These are phyloP conservation scores for Penicillium sp. DNA, from an alignment of 2,329 filamentous ascomycete species.

Conservation along the genomic window DNA sequence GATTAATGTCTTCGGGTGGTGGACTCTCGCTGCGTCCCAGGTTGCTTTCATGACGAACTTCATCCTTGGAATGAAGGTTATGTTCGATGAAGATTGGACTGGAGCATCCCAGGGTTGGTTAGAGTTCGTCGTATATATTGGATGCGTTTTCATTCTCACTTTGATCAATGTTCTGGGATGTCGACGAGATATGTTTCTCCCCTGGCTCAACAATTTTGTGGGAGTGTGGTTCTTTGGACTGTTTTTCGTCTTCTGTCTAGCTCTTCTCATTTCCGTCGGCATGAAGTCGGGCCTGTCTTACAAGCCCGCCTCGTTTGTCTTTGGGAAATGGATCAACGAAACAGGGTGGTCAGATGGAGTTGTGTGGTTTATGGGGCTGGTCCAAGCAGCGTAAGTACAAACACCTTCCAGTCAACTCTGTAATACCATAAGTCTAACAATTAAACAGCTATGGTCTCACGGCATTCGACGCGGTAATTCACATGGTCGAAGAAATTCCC, in stretches of 20 bases:
- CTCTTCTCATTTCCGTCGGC: slow-evolving; percentile 58
- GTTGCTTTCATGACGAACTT: slow-evolving; percentile 64
- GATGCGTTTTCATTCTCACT: slow-evolving; percentile 53
- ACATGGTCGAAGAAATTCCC: slow-evolving; percentile 62
- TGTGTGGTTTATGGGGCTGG: slow-evolving; percentile 61
- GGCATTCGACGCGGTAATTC: slow-evolving; percentile 62
- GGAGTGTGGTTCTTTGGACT: slow-evolving; percentile 57
- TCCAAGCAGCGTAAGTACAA: slow-evolving; percentile 51
- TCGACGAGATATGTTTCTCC: slow-evolving; percentile 51
- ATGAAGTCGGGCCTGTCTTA: slow-evolving; percentile 48
- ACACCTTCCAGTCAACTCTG: neutral
- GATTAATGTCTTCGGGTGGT: slow-evolving; percentile 66
- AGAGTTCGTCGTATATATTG: slow-evolving; percentile 59
- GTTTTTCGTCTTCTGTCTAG: slow-evolving; percentile 57
- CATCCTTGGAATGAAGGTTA: slow-evolving; percentile 58
- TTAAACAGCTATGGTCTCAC: slow-evolving; percentile 52
- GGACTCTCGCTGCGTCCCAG: slow-evolving; percentile 59
- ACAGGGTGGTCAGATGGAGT: slow-evolving; percentile 59
- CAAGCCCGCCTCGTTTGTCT: slow-evolving; percentile 57
- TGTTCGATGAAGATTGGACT: slow-evolving; percentile 55
- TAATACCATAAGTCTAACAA: neutral
- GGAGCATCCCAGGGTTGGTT: slow-evolving; percentile 55
- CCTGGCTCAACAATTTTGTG: slow-evolving; percentile 61
- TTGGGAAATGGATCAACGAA: slow-evolving; percentile 56
- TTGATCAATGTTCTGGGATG: slow-evolving; percentile 57